phyloP scores from a whole-genome alignment of 2,329 filamentous ascomycete genomes.

The Daldinia eschscholtzii region DNA sequence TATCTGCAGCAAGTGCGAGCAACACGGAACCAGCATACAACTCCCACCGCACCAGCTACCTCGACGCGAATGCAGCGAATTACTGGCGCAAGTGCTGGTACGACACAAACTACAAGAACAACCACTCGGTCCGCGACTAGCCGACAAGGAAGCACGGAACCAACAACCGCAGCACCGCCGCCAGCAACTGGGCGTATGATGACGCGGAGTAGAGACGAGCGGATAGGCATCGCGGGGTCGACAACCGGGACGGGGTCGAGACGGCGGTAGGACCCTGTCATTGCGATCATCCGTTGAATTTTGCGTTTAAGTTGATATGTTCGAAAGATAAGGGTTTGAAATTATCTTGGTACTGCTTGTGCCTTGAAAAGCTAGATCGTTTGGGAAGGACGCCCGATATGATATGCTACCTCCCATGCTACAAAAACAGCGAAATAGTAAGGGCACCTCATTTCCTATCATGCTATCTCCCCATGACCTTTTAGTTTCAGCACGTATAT shows the following conservation, averaged over 20 bases:
- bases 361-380: not conserved
- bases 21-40: constrained; percentile 24
- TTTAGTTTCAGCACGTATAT: not conserved
- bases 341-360: not conserved
- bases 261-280: constrained; percentile 26
- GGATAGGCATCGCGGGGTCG: constrained; percentile 44
- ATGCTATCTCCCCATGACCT: not conserved
- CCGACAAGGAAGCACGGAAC: constrained; percentile 37
- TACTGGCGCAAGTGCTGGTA: constrained; percentile 7
- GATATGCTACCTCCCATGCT: not conserved
- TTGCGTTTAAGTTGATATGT: not conserved
- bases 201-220: constrained; percentile 52
- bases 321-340: not conserved
- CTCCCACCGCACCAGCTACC: constrained; percentile 24
- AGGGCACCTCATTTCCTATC: not conserved
- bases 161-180: constrained; percentile 36
- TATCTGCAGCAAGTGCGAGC: constrained; percentile 46
- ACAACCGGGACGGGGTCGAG: constrained; percentile 29
- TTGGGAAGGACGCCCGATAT: not conserved
- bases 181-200: constrained; percentile 44
- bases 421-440: constrained; percentile 5
- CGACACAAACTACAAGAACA: constrained; percentile 11
- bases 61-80: constrained; percentile 41
- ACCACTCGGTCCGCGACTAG: constrained; percentile 18
- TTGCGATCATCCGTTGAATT: not conserved